Evolutionary conservation across 305 asterid species (phyloP).

Genomic region (Solanum hybrid): DNA sequence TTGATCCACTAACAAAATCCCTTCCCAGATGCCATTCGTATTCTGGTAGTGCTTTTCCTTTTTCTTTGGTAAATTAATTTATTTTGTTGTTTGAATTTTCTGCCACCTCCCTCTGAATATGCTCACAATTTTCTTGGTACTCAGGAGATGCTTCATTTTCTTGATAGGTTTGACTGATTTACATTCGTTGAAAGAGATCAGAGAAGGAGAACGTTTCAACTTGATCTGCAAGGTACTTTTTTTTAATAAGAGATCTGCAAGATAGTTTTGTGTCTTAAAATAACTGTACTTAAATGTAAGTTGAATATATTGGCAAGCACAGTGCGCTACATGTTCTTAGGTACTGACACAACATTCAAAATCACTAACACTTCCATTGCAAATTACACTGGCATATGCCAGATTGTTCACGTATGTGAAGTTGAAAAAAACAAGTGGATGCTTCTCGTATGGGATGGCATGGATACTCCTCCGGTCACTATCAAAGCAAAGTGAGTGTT

Average conservation of each 20-base stretch:
- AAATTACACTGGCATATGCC: conserved; percentile 3
- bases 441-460: conserved; percentile 88
- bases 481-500: conserved; percentile 49
- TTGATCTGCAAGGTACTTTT: conserved; percentile 65
- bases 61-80: neutral
- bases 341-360: neutral
- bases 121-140: neutral
- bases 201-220: conserved; percentile 41
- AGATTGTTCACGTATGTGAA: conserved; percentile 58
- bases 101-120: neutral
- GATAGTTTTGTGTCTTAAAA: conserved; percentile 28
- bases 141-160: conserved; percentile 9
- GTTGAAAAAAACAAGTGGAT: conserved; percentile 44
- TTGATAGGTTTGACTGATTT: conserved; percentile 34
- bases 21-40: neutral
- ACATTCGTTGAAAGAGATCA: conserved; percentile 39
- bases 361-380: neutral
- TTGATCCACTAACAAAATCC: neutral
- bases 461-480: conserved; percentile 56
- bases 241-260: conserved; percentile 36
- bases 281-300: neutral
- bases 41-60: neutral
- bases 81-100: conserved; percentile 4
- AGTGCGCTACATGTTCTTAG: neutral
- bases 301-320: neutral